Conservation (phyloP, 2,329 filamentous ascomycete species). For the Ceratocystis colombiana region DNA sequence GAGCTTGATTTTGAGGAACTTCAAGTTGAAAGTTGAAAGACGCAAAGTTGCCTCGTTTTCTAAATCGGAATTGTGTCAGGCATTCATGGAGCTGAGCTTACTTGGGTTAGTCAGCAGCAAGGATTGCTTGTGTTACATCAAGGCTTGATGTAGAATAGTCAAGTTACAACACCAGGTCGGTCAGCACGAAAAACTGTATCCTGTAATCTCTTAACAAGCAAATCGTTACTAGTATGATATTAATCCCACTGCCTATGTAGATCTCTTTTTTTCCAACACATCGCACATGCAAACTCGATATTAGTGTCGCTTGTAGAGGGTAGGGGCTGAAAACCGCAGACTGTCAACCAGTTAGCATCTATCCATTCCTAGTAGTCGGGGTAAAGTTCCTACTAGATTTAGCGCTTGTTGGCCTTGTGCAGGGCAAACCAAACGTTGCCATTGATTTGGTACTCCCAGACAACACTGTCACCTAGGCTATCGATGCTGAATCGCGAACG, state of each 20-base stretch:
- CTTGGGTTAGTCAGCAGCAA: neutral
- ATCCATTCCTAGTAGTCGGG: neutral
- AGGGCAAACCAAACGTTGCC: neutral
- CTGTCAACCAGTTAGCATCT: too few relatives aligned
- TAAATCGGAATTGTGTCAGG: too few relatives aligned
- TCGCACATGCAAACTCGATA: too few relatives aligned
- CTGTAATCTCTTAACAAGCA: neutral
- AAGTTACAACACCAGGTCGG: neutral
- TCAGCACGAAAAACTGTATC: neutral
- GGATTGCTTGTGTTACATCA: neutral
- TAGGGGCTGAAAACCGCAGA: too few relatives aligned
- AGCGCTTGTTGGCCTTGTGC: neutral
- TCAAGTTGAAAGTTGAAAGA: neutral
- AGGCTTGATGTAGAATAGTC: neutral
- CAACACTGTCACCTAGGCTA: conserved; percentile 40
- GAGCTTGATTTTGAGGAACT: neutral
- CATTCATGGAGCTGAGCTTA: too few relatives aligned
- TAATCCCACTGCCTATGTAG: neutral
- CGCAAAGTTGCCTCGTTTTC: too few relatives aligned
- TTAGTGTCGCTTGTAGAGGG: too few relatives aligned
- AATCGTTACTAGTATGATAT: neutral
- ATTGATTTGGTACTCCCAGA: neutral
- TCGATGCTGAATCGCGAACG: conserved; percentile 52
- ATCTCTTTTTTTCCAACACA: neutral
- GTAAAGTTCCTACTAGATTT: neutral